These are phyloP conservation scores for Fusarium sp. DNA, from an alignment of 2,329 filamentous ascomycete genomes.

Conservation along the genomic window DNA sequence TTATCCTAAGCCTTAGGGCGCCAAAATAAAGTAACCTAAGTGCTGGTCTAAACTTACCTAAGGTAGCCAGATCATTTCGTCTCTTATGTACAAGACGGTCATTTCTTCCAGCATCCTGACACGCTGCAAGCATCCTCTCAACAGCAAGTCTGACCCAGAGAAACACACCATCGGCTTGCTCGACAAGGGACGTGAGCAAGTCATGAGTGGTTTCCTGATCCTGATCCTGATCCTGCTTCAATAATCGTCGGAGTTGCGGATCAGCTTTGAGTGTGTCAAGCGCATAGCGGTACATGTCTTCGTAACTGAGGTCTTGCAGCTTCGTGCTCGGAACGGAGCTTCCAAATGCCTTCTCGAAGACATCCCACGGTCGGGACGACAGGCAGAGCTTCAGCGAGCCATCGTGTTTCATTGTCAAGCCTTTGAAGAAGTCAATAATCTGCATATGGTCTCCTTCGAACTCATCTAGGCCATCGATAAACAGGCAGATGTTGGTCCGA, in stretches of 20 bases:
- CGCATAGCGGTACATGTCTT: slow-evolving; percentile 14
- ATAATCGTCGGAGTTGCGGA: not conserved
- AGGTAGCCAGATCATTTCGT: not conserved
- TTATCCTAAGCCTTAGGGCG: not conserved
- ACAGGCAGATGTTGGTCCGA: slow-evolving; percentile 38
- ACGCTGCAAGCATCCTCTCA: slow-evolving; percentile 9
- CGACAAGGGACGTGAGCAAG: not conserved
- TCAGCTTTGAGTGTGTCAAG: not conserved
- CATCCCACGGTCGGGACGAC: slow-evolving; percentile 10
- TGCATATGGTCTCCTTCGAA: slow-evolving; percentile 48
- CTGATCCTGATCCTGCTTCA: not conserved
- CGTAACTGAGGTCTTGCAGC: slow-evolving; percentile 15
- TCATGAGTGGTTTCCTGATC: not conserved
- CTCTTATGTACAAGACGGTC: too few relatives aligned
- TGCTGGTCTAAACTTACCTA: not conserved
- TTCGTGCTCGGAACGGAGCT: slow-evolving; percentile 9
- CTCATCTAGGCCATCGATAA: slow-evolving; percentile 51
- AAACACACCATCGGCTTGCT: slow-evolving; percentile 15
- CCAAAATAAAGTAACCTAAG: not conserved
- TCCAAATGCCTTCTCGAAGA: slow-evolving; percentile 10
- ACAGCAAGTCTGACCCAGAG: slow-evolving; percentile 18
- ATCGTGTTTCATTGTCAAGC: not conserved
- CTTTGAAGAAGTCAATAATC: slow-evolving; percentile 45
- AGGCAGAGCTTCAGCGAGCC: slow-evolving; percentile 18
- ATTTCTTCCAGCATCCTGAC: too few relatives aligned